Percentiles rank a stretch among this genome's conserved stretches.
Conservation (phyloP, 1,284 basidiomycete species). For the Cystobasidiaceae sp. region DNA sequence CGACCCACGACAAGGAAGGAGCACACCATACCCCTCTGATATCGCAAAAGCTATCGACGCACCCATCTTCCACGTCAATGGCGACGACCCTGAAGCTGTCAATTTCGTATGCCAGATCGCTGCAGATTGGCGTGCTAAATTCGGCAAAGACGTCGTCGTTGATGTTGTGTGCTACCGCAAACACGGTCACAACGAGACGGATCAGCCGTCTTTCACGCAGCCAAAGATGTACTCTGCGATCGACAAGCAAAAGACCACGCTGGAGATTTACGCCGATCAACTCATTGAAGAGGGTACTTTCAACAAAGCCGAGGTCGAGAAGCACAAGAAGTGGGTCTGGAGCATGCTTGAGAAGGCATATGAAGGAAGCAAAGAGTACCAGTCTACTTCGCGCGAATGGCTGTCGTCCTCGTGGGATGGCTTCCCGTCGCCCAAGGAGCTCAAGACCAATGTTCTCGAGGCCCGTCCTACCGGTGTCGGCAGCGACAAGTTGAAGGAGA, state of each 20-base stretch:
- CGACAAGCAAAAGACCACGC: slow-evolving; percentile 84
- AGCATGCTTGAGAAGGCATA: slow-evolving; percentile 93
- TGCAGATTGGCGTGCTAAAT: slow-evolving; percentile 96
- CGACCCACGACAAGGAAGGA: slow-evolving; percentile 93
- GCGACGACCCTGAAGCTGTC: slow-evolving; percentile 96
- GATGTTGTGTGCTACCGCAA: slow-evolving; percentile 99
- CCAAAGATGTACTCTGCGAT: slow-evolving; percentile 99
- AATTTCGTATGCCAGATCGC: slow-evolving; percentile 97
- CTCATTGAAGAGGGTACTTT: slow-evolving; percentile 89
- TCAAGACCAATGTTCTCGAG: slow-evolving; percentile 86
- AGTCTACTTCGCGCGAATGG: slow-evolving; percentile 91
- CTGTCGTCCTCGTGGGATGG: slow-evolving; percentile 96
- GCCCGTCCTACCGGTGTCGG: slow-evolving; percentile 80
- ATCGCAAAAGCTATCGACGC: slow-evolving; percentile 98
- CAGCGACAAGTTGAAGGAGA: slow-evolving; percentile 69
- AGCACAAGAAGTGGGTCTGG: slow-evolving; percentile 99
- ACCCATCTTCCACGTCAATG: slow-evolving; percentile 99
- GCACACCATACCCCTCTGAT: slow-evolving; percentile 98
- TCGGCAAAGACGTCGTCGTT: slow-evolving; percentile 97
- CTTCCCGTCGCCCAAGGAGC: slow-evolving; percentile 94
- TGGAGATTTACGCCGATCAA: slow-evolving; percentile 87
- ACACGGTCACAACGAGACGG: slow-evolving; percentile 98
- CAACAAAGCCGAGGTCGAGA: slow-evolving; percentile 91
- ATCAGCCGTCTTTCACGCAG: slow-evolving; percentile 98
- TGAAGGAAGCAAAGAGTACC: slow-evolving; percentile 85